Evolutionary conservation across 148 eudicot species (phyloP).

Genomic region (Rhododendron mucronatum): DNA sequence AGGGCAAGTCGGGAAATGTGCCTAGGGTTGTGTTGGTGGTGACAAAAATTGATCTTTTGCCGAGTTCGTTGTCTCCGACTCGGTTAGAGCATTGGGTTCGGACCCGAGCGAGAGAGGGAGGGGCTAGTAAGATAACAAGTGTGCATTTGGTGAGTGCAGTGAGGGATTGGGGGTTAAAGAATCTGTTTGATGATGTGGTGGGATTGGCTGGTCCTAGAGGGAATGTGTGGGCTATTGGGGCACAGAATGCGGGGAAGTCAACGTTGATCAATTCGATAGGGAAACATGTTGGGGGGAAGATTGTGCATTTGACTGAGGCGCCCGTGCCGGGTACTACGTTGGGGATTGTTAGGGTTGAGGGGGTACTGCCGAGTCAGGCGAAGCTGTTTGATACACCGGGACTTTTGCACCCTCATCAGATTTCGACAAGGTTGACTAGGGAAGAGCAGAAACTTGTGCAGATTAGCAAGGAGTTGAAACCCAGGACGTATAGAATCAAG

Average conservation of each 20-base stretch:
- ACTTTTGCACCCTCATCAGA: slow-evolving; percentile 79
- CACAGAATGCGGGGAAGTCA: slow-evolving; percentile 95
- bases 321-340: slow-evolving; percentile 94
- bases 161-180: slow-evolving; percentile 80
- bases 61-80: slow-evolving; percentile 61
- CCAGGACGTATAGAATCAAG: slow-evolving; percentile 91
- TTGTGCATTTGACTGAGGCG: slow-evolving; percentile 74
- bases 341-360: slow-evolving; percentile 85
- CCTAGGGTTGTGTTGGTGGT: slow-evolving; percentile 77
- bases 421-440: slow-evolving; percentile 71
- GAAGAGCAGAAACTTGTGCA: slow-evolving; percentile 87
- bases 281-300: slow-evolving; percentile 53
- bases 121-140: slow-evolving; percentile 65
- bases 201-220: slow-evolving; percentile 84
- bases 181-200: slow-evolving; percentile 77
- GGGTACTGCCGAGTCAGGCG: slow-evolving; percentile 69
- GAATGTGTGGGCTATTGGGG: slow-evolving; percentile 93
- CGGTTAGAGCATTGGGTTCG: slow-evolving; percentile 92
- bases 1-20: slow-evolving; percentile 89
- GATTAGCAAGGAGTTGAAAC: slow-evolving; percentile 78
- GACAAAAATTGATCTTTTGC: slow-evolving; percentile 87
- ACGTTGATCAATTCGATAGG: slow-evolving; percentile 88
- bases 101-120: slow-evolving; percentile 79
- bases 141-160: slow-evolving; percentile 90
- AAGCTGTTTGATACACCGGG: slow-evolving; percentile 97